Base-by-base conservation (phyloP, 148 eudicot genomes). In the Selenicereus undatus region DNA sequence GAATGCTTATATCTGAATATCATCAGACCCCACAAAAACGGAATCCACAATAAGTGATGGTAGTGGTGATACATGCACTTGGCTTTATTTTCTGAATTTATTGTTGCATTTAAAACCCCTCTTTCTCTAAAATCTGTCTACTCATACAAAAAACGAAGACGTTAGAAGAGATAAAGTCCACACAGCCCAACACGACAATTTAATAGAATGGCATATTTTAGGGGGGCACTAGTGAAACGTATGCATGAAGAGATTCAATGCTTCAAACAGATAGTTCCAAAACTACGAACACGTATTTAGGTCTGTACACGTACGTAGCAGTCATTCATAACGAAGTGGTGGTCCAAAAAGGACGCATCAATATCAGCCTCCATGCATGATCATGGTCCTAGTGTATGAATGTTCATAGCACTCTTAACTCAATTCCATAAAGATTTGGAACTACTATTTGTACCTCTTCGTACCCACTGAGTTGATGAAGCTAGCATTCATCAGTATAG, bases 181-280 rank as follows among this genome's bases (percentile, higher is more conserved):
- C 5, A 48, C 11, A 13, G 17, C 30, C 78, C 83, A 39, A 5
- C 82, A 79, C 42, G 21, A n/a, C 8, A 58, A n/a, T 2, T 0
- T 32, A 32, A 32, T 17, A 18, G 64, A 76, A 22, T 65, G 83
- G 78, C 75, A 74, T 64, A 81, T 20, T 13, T 9, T 26, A 20
- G 13, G 30, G 71, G 71, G 14, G 71, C 27, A 26, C 26, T 7
- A 27, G 18, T 66, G 35, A 14, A 66, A 66, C 29, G 29, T 64
- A n/a, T 64, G 68, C 18, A 35, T 60, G 20, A 58, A 26, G 6
- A 20, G 21, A 69, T 66, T 74, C 76, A 83, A 42, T 73, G 74
- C 76, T 30, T 75, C 70, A 54, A 51, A 42, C 62, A 83, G n/a
- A 43, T 79, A 58, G 64, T 72, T 75, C 79, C 78, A 75, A 64